Base-by-base conservation (phyloP, 192 early-diverging fungal species). In the Umbelopsis sp. region DNA sequence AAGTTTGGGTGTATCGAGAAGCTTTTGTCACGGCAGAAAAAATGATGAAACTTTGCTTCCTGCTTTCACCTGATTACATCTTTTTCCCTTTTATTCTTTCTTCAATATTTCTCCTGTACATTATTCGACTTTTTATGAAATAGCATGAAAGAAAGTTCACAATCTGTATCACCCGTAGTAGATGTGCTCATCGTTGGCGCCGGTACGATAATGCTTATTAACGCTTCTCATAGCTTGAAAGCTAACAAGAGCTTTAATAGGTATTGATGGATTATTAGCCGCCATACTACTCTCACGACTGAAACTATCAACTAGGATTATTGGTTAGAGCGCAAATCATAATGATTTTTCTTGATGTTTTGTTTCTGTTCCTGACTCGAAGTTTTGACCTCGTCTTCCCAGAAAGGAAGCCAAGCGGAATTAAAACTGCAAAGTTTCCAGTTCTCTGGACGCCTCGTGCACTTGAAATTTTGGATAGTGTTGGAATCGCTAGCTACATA, bases 401-500 rank as follows among this genome's bases (percentile, higher is more conserved):
- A 61, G 55, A 61, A 61, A 61, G 55, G 55, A 61, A 61, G 25
- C 30, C 21, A 25, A 25, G 25, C 55, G 25, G 27, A 30, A 61
- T 25, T 16, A 61, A 61, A 30, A 61, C 12, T 13, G 33, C 27
- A 61, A 25, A n/a, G 5, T 61, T 61, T 33, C 55, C 55, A 35
- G 55, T 61, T 16, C 55, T 61, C 35, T 61, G 55, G 55, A 61
- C 55, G 30, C 55, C 55, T 10, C 55, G 55, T 13, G 55, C 55
- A 16, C 18, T 61, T 3, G 55, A 61, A 30, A 61, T 61, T 35
- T 35, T 61, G 55, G 55, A 61, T 61, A n/a, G 27, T 18, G 30
- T 35, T 33, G 55, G 55, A 6, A 61, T 61, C 27, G 55, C 55
- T 15, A 61, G 25, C 33, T 61, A 35, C 33, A 61, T 61, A 11